Conservation (phyloP, 2,329 filamentous ascomycete genomes). For the Ceratocystiopsis minuta region DNA sequence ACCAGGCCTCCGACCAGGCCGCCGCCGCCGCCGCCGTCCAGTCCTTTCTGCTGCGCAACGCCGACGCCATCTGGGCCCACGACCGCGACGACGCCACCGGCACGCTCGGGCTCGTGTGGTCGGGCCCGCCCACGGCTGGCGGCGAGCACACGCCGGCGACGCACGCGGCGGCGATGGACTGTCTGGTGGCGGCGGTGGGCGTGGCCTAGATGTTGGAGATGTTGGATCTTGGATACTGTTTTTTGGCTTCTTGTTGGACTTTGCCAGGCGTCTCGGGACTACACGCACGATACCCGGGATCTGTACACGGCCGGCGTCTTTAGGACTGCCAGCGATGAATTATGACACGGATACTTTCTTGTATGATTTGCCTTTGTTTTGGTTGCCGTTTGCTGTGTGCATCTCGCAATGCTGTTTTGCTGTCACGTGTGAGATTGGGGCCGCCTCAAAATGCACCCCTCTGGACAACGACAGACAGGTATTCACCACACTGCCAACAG, state of each 20-base stretch:
- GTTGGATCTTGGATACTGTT: neutral
- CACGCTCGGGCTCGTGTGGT: conserved; percentile 45
- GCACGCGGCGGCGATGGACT: conserved; percentile 49
- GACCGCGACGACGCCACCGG: conserved; percentile 28
- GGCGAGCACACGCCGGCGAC: conserved; percentile 32
- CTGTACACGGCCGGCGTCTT: too few species aligned
- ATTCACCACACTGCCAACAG: neutral
- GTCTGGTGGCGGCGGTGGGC: conserved; percentile 41
- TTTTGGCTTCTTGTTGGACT: neutral
- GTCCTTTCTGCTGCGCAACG: conserved; percentile 40
- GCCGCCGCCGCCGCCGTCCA: conserved; percentile 20
- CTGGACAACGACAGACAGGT: too few species aligned
- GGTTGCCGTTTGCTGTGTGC: too few species aligned
- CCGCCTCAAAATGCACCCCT: too few species aligned
- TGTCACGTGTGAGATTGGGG: neutral
- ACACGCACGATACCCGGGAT: too few species aligned
- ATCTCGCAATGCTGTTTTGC: too few species aligned
- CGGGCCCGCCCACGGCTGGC: conserved; percentile 31
- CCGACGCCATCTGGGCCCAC: conserved; percentile 45
- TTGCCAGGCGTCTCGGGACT: neutral
- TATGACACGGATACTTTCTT: too few species aligned
- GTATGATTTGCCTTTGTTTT: too few species aligned
- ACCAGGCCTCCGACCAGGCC: conserved; percentile 27
- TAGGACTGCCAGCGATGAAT: too few species aligned
- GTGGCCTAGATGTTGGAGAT: conserved; percentile 13